A percentile compares a stretch with the other conserved stretches of the same genome.
These are phyloP conservation scores for Casaregolazyma suthepensis DNA, from an alignment of 1,139 yeast genomes.

Conservation along the genomic window DNA sequence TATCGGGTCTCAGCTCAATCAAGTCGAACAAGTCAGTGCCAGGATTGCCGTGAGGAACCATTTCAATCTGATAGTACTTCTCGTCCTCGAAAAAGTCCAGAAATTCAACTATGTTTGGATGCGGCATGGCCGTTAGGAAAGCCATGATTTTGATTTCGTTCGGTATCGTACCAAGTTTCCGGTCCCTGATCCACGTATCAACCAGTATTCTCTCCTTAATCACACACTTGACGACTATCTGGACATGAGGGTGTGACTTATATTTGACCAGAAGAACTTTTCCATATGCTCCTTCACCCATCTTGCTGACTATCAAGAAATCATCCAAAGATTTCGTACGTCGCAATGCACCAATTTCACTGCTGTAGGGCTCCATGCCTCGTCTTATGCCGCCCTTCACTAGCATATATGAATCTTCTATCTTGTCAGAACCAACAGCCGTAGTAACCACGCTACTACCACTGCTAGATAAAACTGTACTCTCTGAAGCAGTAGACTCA, in stretches of 20 bases:
- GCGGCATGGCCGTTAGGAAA: constrained; percentile 59
- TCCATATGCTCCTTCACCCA: constrained; percentile 98
- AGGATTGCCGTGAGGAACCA: constrained; percentile 82
- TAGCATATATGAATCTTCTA: background rate
- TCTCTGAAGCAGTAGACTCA: constrained; percentile 3
- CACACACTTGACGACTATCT: constrained; percentile 79
- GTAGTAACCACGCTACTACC: background rate
- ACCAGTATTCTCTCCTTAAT: constrained; percentile 88
- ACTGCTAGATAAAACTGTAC: constrained; percentile 13
- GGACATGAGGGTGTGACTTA: constrained; percentile 43
- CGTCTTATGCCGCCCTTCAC: background rate
- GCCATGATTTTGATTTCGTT: constrained; percentile 92
- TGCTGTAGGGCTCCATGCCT: background rate
- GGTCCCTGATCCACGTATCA: constrained; percentile 95
- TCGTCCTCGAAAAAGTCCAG: constrained; percentile 91
- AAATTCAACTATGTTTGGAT: constrained; percentile 77
- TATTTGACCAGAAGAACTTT: constrained; percentile 78
- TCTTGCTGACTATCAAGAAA: constrained; percentile 60
- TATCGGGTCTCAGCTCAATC: constrained; percentile 74
- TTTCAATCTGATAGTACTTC: constrained; percentile 80
- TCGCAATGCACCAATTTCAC: constrained; percentile 29
- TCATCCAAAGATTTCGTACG: constrained; percentile 59
- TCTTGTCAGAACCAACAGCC: background rate
- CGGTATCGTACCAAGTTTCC: constrained; percentile 86
- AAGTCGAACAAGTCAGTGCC: constrained; percentile 89